These are phyloP conservation scores for Phytophthora fragariaefolia DNA, from an alignment of 352 stramenopile genomes.

Conservation along the genomic window DNA sequence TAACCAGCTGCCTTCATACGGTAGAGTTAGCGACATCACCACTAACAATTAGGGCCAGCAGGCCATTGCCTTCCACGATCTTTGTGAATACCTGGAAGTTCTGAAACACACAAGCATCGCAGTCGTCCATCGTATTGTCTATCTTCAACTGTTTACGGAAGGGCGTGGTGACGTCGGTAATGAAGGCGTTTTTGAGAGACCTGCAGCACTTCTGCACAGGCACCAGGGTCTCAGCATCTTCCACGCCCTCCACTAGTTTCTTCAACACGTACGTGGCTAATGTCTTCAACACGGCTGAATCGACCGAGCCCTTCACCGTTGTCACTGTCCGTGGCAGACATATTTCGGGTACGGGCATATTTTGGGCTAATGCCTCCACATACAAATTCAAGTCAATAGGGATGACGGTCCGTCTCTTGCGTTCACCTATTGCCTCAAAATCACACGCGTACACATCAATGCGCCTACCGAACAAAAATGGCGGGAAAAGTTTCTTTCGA, in stretches of 20 bases:
- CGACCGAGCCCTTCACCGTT: constrained; percentile 13
- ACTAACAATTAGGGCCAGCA: too few species aligned
- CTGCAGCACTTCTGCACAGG: constrained; percentile 7
- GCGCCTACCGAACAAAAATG: too few species aligned
- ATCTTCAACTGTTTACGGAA: constrained; percentile 20
- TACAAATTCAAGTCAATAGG: too few species aligned
- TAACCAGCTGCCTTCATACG: too few species aligned
- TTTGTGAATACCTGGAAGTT: constrained; percentile 19
- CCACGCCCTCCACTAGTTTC: constrained; percentile 1
- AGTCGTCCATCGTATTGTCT: constrained; percentile 18
- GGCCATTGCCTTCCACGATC: constrained; percentile 9
- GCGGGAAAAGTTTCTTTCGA: too few species aligned
- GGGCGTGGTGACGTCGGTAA: constrained; percentile 18
- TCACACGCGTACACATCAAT: too few species aligned
- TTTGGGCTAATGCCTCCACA: too few species aligned
- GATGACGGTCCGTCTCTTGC: too few species aligned
- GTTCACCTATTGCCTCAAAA: too few species aligned
- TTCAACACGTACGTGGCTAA: constrained; percentile 17
- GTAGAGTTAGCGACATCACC: too few species aligned
- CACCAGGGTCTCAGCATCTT: constrained; percentile 7
- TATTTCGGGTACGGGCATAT: too few species aligned
- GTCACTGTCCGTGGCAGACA: too few species aligned
- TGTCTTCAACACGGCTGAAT: constrained; percentile 14
- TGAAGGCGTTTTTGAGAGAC: constrained; percentile 14
- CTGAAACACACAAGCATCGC: constrained; percentile 19